A percentile compares a stretch with the other conserved stretches of the same genome.
phyloP scores from a whole-genome alignment of 352 stramenopile species.

The Pythium myriotylum region DNA sequence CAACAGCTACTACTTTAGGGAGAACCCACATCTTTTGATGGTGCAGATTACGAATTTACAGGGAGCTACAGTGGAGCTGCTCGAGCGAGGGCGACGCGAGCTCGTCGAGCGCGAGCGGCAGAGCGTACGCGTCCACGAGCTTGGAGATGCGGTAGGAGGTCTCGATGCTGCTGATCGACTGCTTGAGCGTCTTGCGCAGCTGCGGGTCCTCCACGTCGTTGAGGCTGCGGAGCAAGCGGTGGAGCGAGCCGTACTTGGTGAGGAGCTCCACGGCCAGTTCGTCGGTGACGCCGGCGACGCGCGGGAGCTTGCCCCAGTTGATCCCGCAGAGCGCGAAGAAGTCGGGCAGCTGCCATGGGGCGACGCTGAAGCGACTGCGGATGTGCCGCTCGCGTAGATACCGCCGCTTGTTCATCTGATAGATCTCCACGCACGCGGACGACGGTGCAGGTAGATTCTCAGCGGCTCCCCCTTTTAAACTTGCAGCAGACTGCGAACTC shows the following conservation, averaged over 20 bases:
- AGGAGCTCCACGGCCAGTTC: constrained; percentile 66
- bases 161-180: constrained; percentile 74
- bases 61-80: too few species aligned
- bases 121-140: constrained; percentile 46
- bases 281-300: constrained; percentile 57
- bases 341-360: constrained; percentile 45
- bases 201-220: constrained; percentile 54
- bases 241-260: constrained; percentile 58
- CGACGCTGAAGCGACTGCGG: constrained; percentile 53
- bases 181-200: constrained; percentile 68
- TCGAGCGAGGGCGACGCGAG: constrained; percentile 42
- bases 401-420: constrained; percentile 70
- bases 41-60: too few species aligned
- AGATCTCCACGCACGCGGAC: constrained; percentile 57
- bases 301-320: constrained; percentile 66
- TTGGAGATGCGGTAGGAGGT: constrained; percentile 78
- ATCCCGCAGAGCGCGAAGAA: constrained; percentile 71
- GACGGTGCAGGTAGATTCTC: neutral
- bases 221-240: constrained; percentile 59
- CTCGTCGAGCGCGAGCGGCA: constrained; percentile 57
- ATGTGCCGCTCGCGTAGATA: constrained; percentile 71
- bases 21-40: constrained; percentile 1
- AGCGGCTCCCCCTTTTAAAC: too few species aligned
- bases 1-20: too few species aligned
- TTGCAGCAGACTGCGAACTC: too few species aligned